These are phyloP conservation scores for Fusarium transvaalense DNA, from an alignment of 2,329 filamentous ascomycete species.

Conservation along the genomic window DNA sequence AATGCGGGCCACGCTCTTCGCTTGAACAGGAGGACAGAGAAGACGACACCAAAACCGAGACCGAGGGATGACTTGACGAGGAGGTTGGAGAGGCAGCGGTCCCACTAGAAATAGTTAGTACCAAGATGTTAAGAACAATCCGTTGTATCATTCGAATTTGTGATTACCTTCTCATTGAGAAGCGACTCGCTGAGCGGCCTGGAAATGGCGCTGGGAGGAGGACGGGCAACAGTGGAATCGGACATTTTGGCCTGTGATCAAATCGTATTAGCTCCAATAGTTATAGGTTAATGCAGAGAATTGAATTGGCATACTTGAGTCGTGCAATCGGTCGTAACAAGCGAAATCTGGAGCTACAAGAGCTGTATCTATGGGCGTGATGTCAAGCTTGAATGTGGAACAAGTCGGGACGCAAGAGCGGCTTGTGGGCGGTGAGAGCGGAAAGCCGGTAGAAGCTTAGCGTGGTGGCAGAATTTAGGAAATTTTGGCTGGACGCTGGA, in stretches of 20 bases:
- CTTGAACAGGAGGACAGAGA: constrained; percentile 98
- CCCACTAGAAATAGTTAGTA: constrained; percentile 76
- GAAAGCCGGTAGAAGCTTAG: constrained; percentile 42
- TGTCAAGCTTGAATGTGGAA: constrained; percentile 54
- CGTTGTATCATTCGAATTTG: not conserved
- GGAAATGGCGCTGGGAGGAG: constrained; percentile 74
- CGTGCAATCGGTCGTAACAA: constrained; percentile 42
- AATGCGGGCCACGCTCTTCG: constrained; percentile 98
- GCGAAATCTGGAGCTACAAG: constrained; percentile 47
- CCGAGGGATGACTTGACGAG: constrained; percentile 97
- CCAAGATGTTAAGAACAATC: not conserved
- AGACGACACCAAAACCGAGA: constrained; percentile 96
- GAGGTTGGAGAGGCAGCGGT: constrained; percentile 96
- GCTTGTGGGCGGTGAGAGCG: constrained; percentile 60
- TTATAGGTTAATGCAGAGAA: not conserved
- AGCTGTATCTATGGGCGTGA: constrained; percentile 51
- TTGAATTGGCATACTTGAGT: constrained; percentile 45
- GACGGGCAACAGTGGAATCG: constrained; percentile 61
- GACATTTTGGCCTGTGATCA: constrained; percentile 60
- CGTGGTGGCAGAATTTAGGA: constrained; percentile 60
- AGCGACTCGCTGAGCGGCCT: constrained; percentile 97
- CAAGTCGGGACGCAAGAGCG: constrained; percentile 55
- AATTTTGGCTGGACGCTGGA: constrained; percentile 55
- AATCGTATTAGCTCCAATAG: constrained; percentile 42
- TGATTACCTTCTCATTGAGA: constrained; percentile 95